A percentile compares a stretch with the other conserved stretches of the same genome.
Evolutionary conservation across 306 rosid species (phyloP).

Genomic region (Quillaja saponaria): DNA sequence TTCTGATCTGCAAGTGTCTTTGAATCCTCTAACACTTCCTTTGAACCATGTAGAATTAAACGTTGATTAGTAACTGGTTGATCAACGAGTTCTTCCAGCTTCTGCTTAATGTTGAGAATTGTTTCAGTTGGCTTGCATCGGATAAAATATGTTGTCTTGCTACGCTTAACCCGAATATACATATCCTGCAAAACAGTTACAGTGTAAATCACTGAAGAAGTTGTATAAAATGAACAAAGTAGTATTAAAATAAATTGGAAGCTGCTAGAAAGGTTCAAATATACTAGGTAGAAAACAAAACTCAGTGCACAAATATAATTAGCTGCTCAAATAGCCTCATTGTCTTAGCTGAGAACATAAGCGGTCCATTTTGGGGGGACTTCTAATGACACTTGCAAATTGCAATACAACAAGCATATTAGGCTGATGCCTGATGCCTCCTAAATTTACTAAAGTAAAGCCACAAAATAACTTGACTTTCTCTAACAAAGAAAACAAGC

Average conservation of each 20-base stretch:
- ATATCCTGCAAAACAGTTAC: conserved; percentile 54
- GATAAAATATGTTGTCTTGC: conserved; percentile 86
- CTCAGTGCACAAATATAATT: conserved; percentile 4
- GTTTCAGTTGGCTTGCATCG: conserved; percentile 88
- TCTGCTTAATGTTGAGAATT: conserved; percentile 72
- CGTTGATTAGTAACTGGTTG: conserved; percentile 66
- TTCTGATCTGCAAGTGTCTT: conserved; percentile 88
- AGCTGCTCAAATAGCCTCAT: not conserved
- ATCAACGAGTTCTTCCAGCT: conserved; percentile 67
- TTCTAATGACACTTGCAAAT: not conserved
- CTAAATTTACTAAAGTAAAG: not conserved
- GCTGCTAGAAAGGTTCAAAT: conserved; percentile 6
- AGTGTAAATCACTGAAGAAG: conserved; percentile 10
- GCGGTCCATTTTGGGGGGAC: not conserved
- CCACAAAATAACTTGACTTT: not conserved
- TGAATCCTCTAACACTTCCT: conserved; percentile 72
- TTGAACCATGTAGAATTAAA: conserved; percentile 57
- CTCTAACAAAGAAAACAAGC: conserved; percentile 8
- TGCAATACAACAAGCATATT: conserved; percentile 3
- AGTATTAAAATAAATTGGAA: conserved; percentile 10
- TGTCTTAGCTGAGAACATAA: not conserved
- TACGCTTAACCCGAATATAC: conserved; percentile 84
- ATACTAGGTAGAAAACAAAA: not conserved
- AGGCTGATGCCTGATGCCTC: conserved; percentile 13
- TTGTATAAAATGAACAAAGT: conserved; percentile 8